Base-by-base conservation (phyloP, 169 alveolate species). In the Perkinsus marinus region DNA sequence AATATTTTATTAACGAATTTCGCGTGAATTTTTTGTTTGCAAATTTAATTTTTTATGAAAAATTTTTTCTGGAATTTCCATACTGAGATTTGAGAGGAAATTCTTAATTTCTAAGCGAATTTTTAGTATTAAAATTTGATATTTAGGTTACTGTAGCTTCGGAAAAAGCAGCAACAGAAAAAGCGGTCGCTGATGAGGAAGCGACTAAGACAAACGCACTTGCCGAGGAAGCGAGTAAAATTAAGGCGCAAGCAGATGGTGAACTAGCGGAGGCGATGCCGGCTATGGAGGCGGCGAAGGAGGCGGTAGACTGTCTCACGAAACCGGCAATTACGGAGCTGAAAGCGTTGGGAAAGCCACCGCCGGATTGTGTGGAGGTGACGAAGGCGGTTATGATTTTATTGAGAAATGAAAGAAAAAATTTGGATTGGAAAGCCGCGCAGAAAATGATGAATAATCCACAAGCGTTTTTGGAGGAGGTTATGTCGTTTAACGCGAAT, bases 181-280 rank as follows among this genome's bases (percentile, higher is more conserved):
- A 96, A 93, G 96, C 94, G 39, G 95, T 94, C n/a, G 99, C 98
- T 7, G 96, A 95, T 90, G 95, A 93, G 43, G 98, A 98, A 93
- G 98, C 96, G 93, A 98, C 95, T 36, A 96, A 96, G 92, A 96
- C 98, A 34, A 95, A 95, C 68, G 94, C 94, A 47, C 95, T 96
- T 79, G 96, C 99, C 38, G 93, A 95, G 39, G 98, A 96, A 90
- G 99, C 99, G 3, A 96, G 97, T 19, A 96, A 94, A 38, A 95
- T 96, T 39, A 96, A 96, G 92, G 94, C 93, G 38, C 94, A 96
- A 92, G 99, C 99, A 43, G 98, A 96, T 93, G 96, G 96, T 39
- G 99, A 98, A 79, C 95, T 98, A 43, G 96, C 96, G 68, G 98
- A 97, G 93, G 99, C 99, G 39, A 94, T 97, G 94, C 99, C 99